Evolutionary conservation across 2,329 filamentous ascomycete species (phyloP).

Genomic region (Bipolaris gigantea): DNA sequence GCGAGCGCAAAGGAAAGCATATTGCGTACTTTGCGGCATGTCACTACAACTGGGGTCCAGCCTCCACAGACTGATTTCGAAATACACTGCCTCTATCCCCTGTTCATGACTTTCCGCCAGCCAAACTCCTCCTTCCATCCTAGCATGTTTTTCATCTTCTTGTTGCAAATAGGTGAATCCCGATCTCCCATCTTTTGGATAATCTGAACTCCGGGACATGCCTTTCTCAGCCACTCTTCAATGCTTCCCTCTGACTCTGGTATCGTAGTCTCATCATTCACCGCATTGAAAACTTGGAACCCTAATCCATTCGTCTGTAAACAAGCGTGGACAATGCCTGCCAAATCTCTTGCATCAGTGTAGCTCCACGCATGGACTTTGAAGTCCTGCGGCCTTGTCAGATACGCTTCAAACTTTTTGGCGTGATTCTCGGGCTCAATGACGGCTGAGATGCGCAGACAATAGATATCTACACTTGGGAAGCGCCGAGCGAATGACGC

Average conservation of each 20-base stretch:
- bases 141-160: conserved; percentile 60
- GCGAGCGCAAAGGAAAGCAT: neutral
- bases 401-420: conserved; percentile 52
- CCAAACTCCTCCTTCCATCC: conserved; percentile 61
- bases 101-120: conserved; percentile 44
- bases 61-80: neutral
- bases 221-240: conserved; percentile 53
- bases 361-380: conserved; percentile 64
- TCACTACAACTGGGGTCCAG: too few relatives aligned
- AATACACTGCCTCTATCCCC: neutral
- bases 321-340: conserved; percentile 59
- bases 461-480: conserved; percentile 58
- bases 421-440: conserved; percentile 61
- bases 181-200: conserved; percentile 56
- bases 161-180: conserved; percentile 62
- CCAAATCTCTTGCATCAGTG: conserved; percentile 62
- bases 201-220: conserved; percentile 53
- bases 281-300: conserved; percentile 65
- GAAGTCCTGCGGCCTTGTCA: conserved; percentile 52
- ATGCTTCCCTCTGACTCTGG: conserved; percentile 43
- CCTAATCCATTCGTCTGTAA: conserved; percentile 59
- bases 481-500: conserved; percentile 59
- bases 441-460: conserved; percentile 61
- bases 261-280: conserved; percentile 61
- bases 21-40: neutral